Evolutionary conservation across 257 asterid genomes (phyloP), one percentile per base, ranked within the genome.

Genomic region (Solanum okadae): DNA sequence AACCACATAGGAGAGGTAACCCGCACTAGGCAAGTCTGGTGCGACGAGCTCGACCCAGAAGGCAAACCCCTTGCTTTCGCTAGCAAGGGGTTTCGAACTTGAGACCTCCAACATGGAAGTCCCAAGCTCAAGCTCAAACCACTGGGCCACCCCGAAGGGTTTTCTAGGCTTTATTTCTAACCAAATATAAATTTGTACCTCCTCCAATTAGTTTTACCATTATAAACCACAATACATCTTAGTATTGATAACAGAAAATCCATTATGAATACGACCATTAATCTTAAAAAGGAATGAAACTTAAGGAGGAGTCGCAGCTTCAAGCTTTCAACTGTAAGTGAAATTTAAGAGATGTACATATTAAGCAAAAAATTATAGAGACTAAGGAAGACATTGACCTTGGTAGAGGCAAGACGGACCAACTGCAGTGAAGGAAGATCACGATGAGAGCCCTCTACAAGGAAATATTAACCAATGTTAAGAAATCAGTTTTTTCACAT

Each of bases 381-480:
- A 18, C 31, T 82, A 34, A 46, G 44, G 63, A 76, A 44, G 33
- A 78, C 14, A 23, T 23, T 27, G 91, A 96, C 99, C 98, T 94
- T 93, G 68, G 89, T 79, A 27, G 99, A 95, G 90, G 98, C 98
- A 86, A 93, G 90, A 86, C 98, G 99, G 71, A 92, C 94, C 86
- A 95, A 91, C 79, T 89, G 96, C 91, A 95, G 95, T 56, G 99
- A 95, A 87, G 98, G 98, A 38, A 95, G 98, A 91, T 93, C 98
- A 35, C 98, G 99, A 87, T 96, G 99, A 91, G 98, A 94, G 83
- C 98, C 93, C 98, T 96, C 99, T 96, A 86, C 91, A 92, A 87
- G 90, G 85, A 86, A 85, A 68, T 42, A 87, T 59, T 86, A 44
- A 88, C 35, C 78, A 88, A 71, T 70, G 25, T 81, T 86, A 88